A percentile compares a stretch with the other conserved stretches of the same genome.
These are phyloP conservation scores for Fragilaria crotonensis DNA, from an alignment of 108 stramenopile species.

Conservation along the genomic window DNA sequence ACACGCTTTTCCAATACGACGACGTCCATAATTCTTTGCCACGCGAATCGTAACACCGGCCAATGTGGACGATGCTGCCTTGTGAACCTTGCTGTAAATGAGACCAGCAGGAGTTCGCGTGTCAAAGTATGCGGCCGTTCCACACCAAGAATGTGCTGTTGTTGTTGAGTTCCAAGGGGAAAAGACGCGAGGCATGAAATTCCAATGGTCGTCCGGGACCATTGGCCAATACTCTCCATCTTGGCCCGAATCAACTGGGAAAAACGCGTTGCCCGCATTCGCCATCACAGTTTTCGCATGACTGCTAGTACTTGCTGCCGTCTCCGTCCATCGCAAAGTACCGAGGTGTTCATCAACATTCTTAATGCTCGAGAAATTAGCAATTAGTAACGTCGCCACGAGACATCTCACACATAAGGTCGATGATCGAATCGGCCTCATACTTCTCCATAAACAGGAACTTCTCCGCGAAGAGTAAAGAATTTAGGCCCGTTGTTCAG, in stretches of 20 bases:
- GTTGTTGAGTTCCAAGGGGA: not conserved
- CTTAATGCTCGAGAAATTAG: too few species aligned
- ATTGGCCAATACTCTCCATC: not conserved
- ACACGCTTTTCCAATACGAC: not conserved
- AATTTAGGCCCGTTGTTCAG: too few species aligned
- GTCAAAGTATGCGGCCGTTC: not conserved
- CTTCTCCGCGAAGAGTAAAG: too few species aligned
- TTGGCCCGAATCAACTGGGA: not conserved
- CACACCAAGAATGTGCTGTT: not conserved
- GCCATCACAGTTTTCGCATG: too few species aligned
- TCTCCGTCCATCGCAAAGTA: too few species aligned
- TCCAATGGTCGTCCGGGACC: not conserved
- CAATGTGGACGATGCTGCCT: not conserved
- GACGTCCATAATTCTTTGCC: not conserved
- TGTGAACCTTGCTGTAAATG: slow-evolving; percentile 16
- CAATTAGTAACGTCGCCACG: too few species aligned
- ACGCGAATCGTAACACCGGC: slow-evolving; percentile 6
- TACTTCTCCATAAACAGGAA: too few species aligned
- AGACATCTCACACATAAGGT: too few species aligned
- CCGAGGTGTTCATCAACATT: too few species aligned
- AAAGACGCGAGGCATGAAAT: not conserved
- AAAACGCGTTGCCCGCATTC: too few species aligned
- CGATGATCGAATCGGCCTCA: too few species aligned
- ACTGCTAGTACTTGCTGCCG: too few species aligned
- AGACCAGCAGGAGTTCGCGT: not conserved